Evolutionary conservation across 2,329 filamentous ascomycete species (phyloP).

Genomic region (Gnomoniopsis smithogilvyi): DNA sequence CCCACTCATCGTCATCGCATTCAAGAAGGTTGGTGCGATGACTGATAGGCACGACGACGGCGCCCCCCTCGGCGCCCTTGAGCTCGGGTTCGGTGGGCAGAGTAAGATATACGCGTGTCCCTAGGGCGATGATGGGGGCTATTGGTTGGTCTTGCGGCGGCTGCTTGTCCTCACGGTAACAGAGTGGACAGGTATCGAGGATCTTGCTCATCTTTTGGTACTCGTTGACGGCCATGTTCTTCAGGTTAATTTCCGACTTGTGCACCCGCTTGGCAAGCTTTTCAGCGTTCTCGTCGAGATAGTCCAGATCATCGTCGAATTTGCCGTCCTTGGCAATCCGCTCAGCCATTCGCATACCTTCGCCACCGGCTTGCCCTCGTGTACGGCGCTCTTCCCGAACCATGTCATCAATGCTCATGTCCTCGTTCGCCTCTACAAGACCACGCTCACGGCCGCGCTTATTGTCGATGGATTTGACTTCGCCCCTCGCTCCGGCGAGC

Average conservation of each 20-base stretch:
- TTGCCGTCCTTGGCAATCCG: conserved; percentile 90
- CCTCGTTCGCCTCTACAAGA: conserved; percentile 82
- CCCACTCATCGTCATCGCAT: conserved; percentile 97
- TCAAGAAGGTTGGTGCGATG: conserved; percentile 90
- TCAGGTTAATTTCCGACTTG: conserved; percentile 82
- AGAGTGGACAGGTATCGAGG: conserved; percentile 84
- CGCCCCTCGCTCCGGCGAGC: conserved; percentile 68
- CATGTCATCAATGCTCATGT: conserved; percentile 98
- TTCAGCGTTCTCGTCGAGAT: conserved; percentile 93
- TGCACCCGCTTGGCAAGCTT: conserved; percentile 86
- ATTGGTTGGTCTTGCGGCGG: conserved; percentile 64
- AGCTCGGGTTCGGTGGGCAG: conserved; percentile 88
- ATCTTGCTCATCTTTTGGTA: conserved; percentile 87
- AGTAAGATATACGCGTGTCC: conserved; percentile 81
- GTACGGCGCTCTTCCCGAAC: conserved; percentile 89
- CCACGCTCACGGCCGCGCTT: conserved; percentile 83
- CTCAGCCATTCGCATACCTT: conserved; percentile 80
- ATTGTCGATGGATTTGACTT: conserved; percentile 75
- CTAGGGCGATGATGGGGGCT: conserved; percentile 83
- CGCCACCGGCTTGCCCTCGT: conserved; percentile 71
- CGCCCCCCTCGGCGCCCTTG: conserved; percentile 65
- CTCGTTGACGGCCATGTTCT: conserved; percentile 81
- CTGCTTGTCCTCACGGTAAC: conserved; percentile 80
- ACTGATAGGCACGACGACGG: conserved; percentile 83
- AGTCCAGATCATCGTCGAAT: conserved; percentile 90